phyloP scores from a whole-genome alignment of 129 eudicot genomes.

The Arctium lappa region DNA sequence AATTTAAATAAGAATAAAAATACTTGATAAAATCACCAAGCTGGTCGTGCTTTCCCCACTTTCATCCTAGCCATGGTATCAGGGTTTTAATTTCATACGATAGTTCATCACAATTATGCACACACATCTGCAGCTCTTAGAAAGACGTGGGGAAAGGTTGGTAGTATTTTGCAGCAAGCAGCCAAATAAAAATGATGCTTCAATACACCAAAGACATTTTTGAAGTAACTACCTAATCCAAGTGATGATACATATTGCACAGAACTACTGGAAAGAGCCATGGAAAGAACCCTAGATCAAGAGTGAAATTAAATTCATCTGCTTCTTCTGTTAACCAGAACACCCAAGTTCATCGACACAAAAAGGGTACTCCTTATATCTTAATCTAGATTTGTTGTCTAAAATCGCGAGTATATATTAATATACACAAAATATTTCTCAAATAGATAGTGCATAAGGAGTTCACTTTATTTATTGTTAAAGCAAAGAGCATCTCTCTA shows the following conservation, averaged over 20 bases:
- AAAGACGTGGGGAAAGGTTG: neutral
- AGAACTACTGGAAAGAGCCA: neutral
- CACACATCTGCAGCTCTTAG: neutral
- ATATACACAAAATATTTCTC: neutral
- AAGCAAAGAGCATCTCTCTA: neutral
- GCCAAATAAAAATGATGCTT: neutral
- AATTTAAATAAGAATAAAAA: too few species aligned
- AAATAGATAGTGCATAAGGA: neutral
- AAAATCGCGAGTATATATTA: neutral
- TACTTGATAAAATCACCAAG: neutral
- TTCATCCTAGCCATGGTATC: neutral
- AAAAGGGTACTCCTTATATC: neutral
- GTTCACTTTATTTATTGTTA: neutral
- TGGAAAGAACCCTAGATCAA: neutral
- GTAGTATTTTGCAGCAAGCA: neutral
- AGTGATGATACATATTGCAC: too few species aligned
- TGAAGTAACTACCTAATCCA: neutral
- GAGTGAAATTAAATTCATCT: neutral
- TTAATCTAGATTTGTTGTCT: neutral
- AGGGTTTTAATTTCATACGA: neutral
- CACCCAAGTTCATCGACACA: neutral
- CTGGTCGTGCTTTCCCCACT: conserved; percentile 4
- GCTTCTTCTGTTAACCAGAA: neutral
- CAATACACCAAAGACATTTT: neutral
- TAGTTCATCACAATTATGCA: neutral